These are phyloP conservation scores for Phytophthora meadii DNA, from an alignment of 352 stramenopile genomes.

Conservation along the genomic window DNA sequence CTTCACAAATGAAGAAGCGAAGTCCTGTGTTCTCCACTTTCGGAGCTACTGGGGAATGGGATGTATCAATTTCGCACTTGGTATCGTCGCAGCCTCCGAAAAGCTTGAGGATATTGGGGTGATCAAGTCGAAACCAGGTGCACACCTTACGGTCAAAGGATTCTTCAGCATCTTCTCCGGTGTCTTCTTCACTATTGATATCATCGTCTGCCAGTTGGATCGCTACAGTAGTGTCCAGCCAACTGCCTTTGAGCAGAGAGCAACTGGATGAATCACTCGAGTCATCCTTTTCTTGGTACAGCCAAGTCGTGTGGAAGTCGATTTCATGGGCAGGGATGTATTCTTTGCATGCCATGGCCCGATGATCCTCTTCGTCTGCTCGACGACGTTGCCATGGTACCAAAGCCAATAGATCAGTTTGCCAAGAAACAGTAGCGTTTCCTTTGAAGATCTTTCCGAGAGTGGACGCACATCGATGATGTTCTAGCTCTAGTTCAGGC, in stretches of 20 bases:
- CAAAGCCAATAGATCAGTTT: too few species aligned
- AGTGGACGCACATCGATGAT: too few species aligned
- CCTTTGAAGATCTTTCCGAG: too few species aligned
- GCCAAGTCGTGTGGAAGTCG: conserved; percentile 7
- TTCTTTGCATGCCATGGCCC: conserved; percentile 4
- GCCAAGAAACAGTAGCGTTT: too few species aligned
- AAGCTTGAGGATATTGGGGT: conserved; percentile 18
- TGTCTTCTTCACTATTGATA: neutral
- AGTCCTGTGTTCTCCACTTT: neutral
- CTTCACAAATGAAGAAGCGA: conserved; percentile 22
- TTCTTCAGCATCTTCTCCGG: neutral
- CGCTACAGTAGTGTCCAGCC: conserved; percentile 21
- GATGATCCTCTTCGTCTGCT: neutral
- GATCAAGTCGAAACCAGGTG: conserved; percentile 17
- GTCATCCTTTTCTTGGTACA: conserved; percentile 2
- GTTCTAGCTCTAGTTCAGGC: too few species aligned
- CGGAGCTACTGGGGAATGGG: neutral
- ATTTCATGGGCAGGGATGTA: conserved; percentile 20
- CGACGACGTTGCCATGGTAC: too few species aligned
- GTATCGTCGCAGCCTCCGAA: conserved; percentile 14
- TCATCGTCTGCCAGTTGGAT: conserved; percentile 10
- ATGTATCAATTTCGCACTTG: conserved; percentile 14
- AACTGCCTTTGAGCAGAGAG: conserved; percentile 11
- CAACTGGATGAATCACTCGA: conserved; percentile 6
- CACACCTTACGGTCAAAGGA: conserved; percentile 12